A percentile compares a stretch with the other conserved stretches of the same genome.
phyloP scores from a whole-genome alignment of 2,329 filamentous ascomycete genomes.

The Xylariaceae sp. region DNA sequence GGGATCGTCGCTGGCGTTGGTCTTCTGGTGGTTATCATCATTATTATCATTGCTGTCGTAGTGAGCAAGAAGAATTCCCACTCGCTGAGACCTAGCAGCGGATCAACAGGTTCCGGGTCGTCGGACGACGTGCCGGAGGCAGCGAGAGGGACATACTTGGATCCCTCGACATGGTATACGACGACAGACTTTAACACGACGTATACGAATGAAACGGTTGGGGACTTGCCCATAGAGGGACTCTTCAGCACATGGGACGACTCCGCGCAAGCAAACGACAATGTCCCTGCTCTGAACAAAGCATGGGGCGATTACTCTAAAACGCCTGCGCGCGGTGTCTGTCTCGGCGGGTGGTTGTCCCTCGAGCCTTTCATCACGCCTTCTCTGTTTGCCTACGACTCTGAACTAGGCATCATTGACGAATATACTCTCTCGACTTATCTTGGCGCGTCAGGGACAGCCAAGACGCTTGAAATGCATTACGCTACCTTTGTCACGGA shows the following conservation, averaged over 20 bases:
- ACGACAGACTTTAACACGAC: slow-evolving; percentile 91
- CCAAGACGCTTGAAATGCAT: slow-evolving; percentile 75
- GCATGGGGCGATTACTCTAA: slow-evolving; percentile 72
- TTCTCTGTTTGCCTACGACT: slow-evolving; percentile 74
- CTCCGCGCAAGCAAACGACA: slow-evolving; percentile 68
- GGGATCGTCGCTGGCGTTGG: slow-evolving; percentile 54
- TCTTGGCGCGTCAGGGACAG: slow-evolving; percentile 63
- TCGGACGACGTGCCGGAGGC: slow-evolving; percentile 56
- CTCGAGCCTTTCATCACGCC: slow-evolving; percentile 95
- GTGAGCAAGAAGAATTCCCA: slow-evolving; percentile 59
- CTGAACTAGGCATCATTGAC: slow-evolving; percentile 66
- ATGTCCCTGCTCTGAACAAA: slow-evolving; percentile 73
- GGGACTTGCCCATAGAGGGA: slow-evolving; percentile 87
- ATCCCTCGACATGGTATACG: slow-evolving; percentile 89
- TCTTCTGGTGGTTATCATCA: slow-evolving; percentile 57
- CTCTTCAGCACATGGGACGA: slow-evolving; percentile 85
- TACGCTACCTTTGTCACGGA: slow-evolving; percentile 88
- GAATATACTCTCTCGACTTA: slow-evolving; percentile 76
- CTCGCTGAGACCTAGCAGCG: slow-evolving; percentile 37
- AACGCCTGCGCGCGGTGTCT: slow-evolving; percentile 82
- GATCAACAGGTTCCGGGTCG: slow-evolving; percentile 46
- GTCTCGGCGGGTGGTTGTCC: slow-evolving; percentile 89
- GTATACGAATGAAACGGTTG: slow-evolving; percentile 80
- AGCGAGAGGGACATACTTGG: slow-evolving; percentile 72
- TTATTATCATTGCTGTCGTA: slow-evolving; percentile 64